Conservation (phyloP, 2,329 filamentous ascomycete genomes). For the Neopestalotiopsis rosae region DNA sequence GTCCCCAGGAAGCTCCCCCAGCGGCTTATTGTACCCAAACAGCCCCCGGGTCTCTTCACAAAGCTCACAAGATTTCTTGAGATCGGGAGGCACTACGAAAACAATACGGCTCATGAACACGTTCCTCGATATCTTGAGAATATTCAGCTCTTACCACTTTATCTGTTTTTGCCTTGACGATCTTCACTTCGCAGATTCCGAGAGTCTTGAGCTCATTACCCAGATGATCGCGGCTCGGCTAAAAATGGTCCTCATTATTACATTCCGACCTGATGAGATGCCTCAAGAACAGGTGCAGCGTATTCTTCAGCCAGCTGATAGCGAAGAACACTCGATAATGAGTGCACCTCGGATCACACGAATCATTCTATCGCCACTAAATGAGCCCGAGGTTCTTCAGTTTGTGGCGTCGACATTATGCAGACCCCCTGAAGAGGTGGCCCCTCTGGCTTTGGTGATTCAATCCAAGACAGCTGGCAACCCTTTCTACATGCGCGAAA, state of each 20-base stretch:
- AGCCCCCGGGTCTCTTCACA: conserved; percentile 49
- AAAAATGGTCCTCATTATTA: conserved; percentile 82
- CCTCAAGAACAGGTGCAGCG: conserved; percentile 58
- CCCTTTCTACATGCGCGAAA: conserved; percentile 89
- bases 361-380: conserved; percentile 75
- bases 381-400: conserved; percentile 78
- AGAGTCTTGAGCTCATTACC: conserved; percentile 82
- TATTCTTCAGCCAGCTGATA: conserved; percentile 59
- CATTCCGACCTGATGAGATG: conserved; percentile 72
- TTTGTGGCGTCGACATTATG: conserved; percentile 86
- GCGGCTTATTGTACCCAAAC: conserved; percentile 35
- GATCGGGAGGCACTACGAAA: conserved; percentile 63
- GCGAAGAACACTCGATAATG: conserved; percentile 53
- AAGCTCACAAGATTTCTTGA: conserved; percentile 64
- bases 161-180: conserved; percentile 91
- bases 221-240: conserved; percentile 81
- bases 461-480: conserved; percentile 90
- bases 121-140: conserved; percentile 82
- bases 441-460: conserved; percentile 81
- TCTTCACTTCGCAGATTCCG: conserved; percentile 86
- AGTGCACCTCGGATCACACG: conserved; percentile 67
- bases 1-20: conserved; percentile 52
- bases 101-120: conserved; percentile 83
- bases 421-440: conserved; percentile 71
- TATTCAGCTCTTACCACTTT: conserved; percentile 83